phyloP scores from a whole-genome alignment of 2,329 filamentous ascomycete species.

The Colletotrichum trifolii region DNA sequence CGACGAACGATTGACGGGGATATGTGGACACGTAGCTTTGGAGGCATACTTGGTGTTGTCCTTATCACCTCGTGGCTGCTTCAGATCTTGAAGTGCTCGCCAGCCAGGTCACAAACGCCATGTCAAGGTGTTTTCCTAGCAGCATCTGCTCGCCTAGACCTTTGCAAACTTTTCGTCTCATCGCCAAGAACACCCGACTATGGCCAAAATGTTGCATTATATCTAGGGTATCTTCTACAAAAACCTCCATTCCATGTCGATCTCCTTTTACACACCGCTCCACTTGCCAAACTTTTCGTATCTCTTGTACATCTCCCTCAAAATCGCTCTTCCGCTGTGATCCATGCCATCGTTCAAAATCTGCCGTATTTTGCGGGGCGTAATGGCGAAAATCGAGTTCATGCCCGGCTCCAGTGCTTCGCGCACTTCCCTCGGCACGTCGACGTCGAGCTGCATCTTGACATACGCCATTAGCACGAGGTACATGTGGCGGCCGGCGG shows the following conservation, averaged over 20 bases:
- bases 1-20: too few relatives aligned
- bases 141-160: too few relatives aligned
- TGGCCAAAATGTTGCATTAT: conserved; percentile 18
- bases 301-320: conserved; percentile 67
- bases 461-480: conserved; percentile 69
- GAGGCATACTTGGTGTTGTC: too few relatives aligned
- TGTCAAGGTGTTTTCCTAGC: too few relatives aligned
- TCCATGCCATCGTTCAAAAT: conserved; percentile 71
- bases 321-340: conserved; percentile 66
- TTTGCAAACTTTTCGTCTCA: too few relatives aligned
- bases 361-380: conserved; percentile 63
- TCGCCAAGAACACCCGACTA: neutral
- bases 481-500: conserved; percentile 72
- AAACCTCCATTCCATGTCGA: neutral
- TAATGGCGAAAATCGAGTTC: conserved; percentile 69
- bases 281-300: conserved; percentile 74
- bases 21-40: too few relatives aligned
- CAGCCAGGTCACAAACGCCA: too few relatives aligned
- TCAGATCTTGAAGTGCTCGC: too few relatives aligned
- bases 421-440: conserved; percentile 61
- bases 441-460: conserved; percentile 68
- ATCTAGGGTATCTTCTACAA: conserved; percentile 34
- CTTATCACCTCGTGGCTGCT: too few relatives aligned
- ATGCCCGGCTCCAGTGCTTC: conserved; percentile 68
- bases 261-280: conserved; percentile 61